Base-by-base conservation (phyloP, 441 rosid genomes). In the Gossypium armourianum region DNA sequence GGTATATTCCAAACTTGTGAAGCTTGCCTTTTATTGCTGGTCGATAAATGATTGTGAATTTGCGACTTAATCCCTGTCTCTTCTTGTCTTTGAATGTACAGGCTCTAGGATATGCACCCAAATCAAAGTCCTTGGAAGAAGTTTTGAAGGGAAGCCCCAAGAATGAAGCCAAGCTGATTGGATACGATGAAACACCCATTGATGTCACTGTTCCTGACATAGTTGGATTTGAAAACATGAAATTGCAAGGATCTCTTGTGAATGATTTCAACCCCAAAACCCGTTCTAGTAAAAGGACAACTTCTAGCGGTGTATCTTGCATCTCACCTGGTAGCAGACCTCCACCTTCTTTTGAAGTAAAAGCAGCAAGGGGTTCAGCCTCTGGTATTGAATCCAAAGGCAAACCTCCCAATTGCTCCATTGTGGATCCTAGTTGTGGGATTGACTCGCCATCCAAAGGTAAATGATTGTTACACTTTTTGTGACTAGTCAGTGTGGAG, bases 131-230 rank as follows among this genome's bases (percentile, higher is more conserved):
- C 45, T 77, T 94, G 77, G 87, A 88, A 80, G 80, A 83, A 75
- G 72, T 88, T 82, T 72, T 92, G 78, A 85, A 80, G 85, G 73
- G 81, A 57, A 81, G 75, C 75, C 0, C 49, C 75, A 84, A 81
- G 80, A 72, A 49, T 77, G 91, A 89, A 73, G 86, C 97, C 67
- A 83, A 75, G 81, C 80, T 94, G 83, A 85, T 94, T 74, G 99
- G 99, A 74, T 94, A 77, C 60, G 82, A 89, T 79, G 99, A 94
- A 85, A 84, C 72, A 19, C 91, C 93, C 1, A 53, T 83, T 67
- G 81, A 88, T 69, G 81, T 91, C 70, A 63, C 50, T 19, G 77
- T 75, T 74, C 68, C 76, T 52, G 79, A 73, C 76, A 78, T 57
- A 12, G 8, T 4, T 19, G 82, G 59, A 58, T 54, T 74, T 55